These are phyloP conservation scores for Quercus suber DNA, from an alignment of 306 rosid species.

Conservation along the genomic window DNA sequence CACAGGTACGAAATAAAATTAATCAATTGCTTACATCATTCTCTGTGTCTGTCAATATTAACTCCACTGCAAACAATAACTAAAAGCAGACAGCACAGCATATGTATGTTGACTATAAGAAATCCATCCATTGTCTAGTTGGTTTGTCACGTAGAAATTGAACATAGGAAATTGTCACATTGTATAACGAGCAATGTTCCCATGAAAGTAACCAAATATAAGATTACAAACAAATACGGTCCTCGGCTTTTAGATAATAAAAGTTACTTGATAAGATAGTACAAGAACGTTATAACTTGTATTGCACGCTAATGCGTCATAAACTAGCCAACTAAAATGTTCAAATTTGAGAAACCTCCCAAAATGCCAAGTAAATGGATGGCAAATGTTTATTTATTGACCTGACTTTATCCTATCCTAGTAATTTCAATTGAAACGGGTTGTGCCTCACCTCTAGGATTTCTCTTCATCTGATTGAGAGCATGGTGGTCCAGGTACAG, in stretches of 20 bases:
- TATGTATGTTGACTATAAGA: neutral
- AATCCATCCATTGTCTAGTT: neutral
- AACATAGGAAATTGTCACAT: neutral
- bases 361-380: constrained; percentile 38
- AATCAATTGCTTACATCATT: too few relatives aligned
- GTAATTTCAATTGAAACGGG: constrained; percentile 31
- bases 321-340: constrained; percentile 40
- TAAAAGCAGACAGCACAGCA: neutral
- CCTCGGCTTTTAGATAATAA: constrained; percentile 19
- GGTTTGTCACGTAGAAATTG: neutral
- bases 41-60: too few relatives aligned
- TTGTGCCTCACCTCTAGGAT: constrained; percentile 43
- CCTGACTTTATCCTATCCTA: constrained; percentile 41
- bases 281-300: constrained; percentile 25
- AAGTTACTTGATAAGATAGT: constrained; percentile 31
- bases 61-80: neutral
- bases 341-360: constrained; percentile 27
- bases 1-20: too few relatives aligned
- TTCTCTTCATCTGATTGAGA: constrained; percentile 90
- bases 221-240: constrained; percentile 30
- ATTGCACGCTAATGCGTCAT: constrained; percentile 34
- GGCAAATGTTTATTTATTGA: constrained; percentile 31
- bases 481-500: constrained; percentile 73
- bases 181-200: constrained; percentile 17
- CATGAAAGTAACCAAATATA: constrained; percentile 36